phyloP scores from a whole-genome alignment of 2,329 filamentous ascomycete species.

The Cercospora janseana region DNA sequence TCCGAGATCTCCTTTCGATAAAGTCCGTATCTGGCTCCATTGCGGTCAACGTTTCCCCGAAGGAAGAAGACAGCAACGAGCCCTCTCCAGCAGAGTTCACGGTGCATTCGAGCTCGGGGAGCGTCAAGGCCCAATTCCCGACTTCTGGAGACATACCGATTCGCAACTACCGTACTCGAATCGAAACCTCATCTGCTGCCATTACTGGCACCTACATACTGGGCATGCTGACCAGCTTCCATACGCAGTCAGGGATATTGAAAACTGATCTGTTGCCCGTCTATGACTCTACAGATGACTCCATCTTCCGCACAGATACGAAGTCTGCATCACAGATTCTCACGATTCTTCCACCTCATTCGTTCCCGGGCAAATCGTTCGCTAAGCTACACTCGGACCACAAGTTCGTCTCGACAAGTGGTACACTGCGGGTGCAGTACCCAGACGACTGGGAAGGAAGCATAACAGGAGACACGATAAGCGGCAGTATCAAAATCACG shows the following conservation, averaged over 20 bases:
- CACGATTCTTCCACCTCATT: conserved; percentile 38
- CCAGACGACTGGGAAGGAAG: conserved; percentile 45
- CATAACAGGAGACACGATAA: conserved; percentile 40
- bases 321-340: conserved; percentile 39
- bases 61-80: conserved; percentile 33
- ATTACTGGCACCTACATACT: conserved; percentile 44
- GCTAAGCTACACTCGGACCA: conserved; percentile 38
- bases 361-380: conserved; percentile 23
- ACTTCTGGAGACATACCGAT: conserved; percentile 32
- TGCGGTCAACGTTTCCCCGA: conserved; percentile 42
- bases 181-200: conserved; percentile 41
- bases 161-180: conserved; percentile 43
- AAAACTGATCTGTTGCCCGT: conserved; percentile 41
- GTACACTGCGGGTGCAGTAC: conserved; percentile 41
- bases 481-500: conserved; percentile 40
- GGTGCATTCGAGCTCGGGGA: conserved; percentile 39
- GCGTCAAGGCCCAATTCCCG: conserved; percentile 39
- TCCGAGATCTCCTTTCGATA: conserved; percentile 43
- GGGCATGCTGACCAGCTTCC: conserved; percentile 40
- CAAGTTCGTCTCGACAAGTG: conserved; percentile 35
- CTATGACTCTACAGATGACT: conserved; percentile 26
- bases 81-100: conserved; percentile 40
- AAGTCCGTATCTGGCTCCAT: conserved; percentile 44
- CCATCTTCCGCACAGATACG: conserved; percentile 37
- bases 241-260: conserved; percentile 41